Evolutionary conservation across 441 rosid species (phyloP).

Genomic region (Croton laevigatus): DNA sequence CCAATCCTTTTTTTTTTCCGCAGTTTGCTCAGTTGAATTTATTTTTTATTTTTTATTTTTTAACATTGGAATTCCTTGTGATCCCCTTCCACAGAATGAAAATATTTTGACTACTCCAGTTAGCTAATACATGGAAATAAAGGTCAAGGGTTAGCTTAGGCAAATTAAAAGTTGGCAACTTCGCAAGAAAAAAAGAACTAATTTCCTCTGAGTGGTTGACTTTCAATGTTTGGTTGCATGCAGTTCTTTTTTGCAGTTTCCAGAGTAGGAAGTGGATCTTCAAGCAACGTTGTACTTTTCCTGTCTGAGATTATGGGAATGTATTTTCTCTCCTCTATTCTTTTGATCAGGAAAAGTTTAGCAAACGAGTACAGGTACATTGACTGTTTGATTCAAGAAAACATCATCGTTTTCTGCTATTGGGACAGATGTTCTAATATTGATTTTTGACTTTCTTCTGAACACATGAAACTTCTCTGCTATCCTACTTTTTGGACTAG

Average conservation of each 20-base stretch:
- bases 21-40: not conserved
- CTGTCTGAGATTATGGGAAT: conserved; percentile 99
- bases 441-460: not conserved
- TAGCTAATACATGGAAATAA: not conserved
- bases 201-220: conserved; percentile 20
- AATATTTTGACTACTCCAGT: not conserved
- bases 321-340: conserved; percentile 97
- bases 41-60: too few relatives aligned
- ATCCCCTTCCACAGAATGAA: not conserved
- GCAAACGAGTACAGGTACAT: conserved; percentile 87
- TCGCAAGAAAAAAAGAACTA: not conserved
- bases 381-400: not conserved
- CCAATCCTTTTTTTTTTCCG: not conserved
- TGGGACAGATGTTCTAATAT: not conserved
- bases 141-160: not conserved
- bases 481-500: not conserved
- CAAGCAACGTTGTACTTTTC: conserved; percentile 96
- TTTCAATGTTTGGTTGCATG: conserved; percentile 31
- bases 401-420: not conserved
- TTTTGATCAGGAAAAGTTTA: conserved; percentile 94
- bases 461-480: not conserved
- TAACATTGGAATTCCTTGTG: not conserved
- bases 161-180: not conserved
- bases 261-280: conserved; percentile 97
- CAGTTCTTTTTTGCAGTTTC: conserved; percentile 99